Conservation (phyloP, 805 yeast genomes). For the Hanseniaspora occidentalis region DNA sequence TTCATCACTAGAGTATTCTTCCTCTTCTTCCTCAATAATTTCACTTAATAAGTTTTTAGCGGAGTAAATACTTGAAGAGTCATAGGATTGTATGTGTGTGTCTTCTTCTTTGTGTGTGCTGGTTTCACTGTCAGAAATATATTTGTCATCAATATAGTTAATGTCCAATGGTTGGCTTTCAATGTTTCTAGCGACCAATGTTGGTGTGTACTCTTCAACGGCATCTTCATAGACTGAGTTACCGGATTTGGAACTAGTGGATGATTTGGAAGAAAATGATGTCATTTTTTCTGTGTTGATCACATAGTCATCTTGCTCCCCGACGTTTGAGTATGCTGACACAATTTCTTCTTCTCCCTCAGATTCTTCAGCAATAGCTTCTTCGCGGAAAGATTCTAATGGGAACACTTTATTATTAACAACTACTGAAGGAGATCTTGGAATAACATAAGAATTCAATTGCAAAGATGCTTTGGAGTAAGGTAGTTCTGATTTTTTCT, state of each 20-base stretch:
- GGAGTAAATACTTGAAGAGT: neutral
- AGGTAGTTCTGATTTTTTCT: neutral
- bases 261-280: slow-evolving; percentile 2
- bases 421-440: slow-evolving; percentile 24
- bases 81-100: neutral
- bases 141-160: neutral
- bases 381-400: slow-evolving; percentile 14
- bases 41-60: slow-evolving; percentile 2
- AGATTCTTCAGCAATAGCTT: neutral
- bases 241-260: slow-evolving; percentile 5
- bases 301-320: slow-evolving; percentile 4
- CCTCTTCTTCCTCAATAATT: slow-evolving; percentile 1
- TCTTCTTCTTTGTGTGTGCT: neutral
- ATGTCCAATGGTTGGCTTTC: neutral
- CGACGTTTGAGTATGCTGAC: slow-evolving; percentile 5
- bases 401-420: slow-evolving; percentile 25
- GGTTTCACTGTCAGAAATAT: neutral
- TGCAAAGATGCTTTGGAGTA: slow-evolving; percentile 11
- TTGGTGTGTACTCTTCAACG: slow-evolving; percentile 7
- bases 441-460: slow-evolving; percentile 18
- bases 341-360: slow-evolving; percentile 7
- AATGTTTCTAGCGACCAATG: neutral
- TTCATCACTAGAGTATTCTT: neutral
- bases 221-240: slow-evolving; percentile 4
- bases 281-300: slow-evolving; percentile 8